phyloP scores from a whole-genome alignment of 495 filamentous ascomycete species.

The Viridothelium virens region DNA sequence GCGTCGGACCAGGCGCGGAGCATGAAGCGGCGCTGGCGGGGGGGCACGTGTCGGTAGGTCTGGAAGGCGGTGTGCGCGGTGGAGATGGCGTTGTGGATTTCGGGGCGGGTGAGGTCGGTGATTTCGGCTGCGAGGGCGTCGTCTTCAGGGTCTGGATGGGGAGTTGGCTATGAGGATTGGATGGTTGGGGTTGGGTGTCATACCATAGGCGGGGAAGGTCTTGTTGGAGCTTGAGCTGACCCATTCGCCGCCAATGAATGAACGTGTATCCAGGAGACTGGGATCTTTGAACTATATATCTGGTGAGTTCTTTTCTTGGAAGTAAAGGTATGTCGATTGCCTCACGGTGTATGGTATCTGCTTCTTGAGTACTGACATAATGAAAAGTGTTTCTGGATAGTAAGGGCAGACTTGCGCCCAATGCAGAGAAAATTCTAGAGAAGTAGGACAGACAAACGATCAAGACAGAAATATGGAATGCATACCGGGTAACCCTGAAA shows the following conservation, averaged over 20 bases:
- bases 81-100: slow-evolving; percentile 12
- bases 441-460: too few species aligned
- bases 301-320: background rate
- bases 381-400: background rate
- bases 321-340: too few species aligned
- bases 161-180: background rate
- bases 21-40: slow-evolving; percentile 14
- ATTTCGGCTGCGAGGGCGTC: slow-evolving; percentile 17
- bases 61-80: slow-evolving; percentile 15
- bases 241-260: slow-evolving; percentile 84
- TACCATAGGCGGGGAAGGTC: slow-evolving; percentile 73
- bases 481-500: background rate
- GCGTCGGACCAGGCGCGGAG: slow-evolving; percentile 16
- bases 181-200: slow-evolving; percentile 4
- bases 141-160: slow-evolving; percentile 16
- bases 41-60: slow-evolving; percentile 8
- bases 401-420: background rate
- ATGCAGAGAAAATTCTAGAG: background rate
- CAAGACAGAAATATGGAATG: too few species aligned
- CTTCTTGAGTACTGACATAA: background rate
- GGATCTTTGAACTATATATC: slow-evolving; percentile 64
- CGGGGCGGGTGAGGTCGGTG: slow-evolving; percentile 14
- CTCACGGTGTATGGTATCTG: slow-evolving; percentile 3
- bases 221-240: slow-evolving; percentile 63
- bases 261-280: slow-evolving; percentile 67